Evolutionary conservation across 1,284 basidiomycete species (phyloP), one percentile per base, ranked within the genome.

Genomic region (Moniliophthora roreri): DNA sequence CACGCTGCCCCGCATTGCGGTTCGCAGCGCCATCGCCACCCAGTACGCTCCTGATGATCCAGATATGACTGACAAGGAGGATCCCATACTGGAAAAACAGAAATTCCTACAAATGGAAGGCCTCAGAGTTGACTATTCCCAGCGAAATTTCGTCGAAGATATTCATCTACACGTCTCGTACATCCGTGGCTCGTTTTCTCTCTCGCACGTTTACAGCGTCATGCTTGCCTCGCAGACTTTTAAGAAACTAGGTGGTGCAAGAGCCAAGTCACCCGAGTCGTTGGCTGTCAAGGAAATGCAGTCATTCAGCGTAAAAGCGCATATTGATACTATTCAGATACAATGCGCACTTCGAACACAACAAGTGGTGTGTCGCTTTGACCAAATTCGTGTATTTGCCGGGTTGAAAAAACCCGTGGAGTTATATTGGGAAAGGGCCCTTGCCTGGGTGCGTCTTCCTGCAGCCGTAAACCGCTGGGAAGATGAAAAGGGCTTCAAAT

Each of bases 201-300:
- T 95, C 34, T 80, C 84, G 11, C 85, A 91, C 65, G 72, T 89
- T 16, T 95, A 95, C 65, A 87, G 85, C 62, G 60, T 77, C 9
- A 76, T 96, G 38, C 74, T 94, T 45, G 89, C 88, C 9, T 57
- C 80, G 2, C 75, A 82, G 35, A 81, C 82, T 0, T 50, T 89
- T 37, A 77, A 72, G 57, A 69, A 68, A 2, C 69, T 89, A 34
- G 24, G 60, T 11, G 73, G 75, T 23, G 66, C 64, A 35, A 61
- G 55, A 4, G 52, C 23, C 26, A 39, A 18, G 15, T 39, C 52
- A n/a, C n/a, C n/a, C n/a, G n/a, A n/a, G n/a, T n/a, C 26, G 32
- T 23, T 9, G 40, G 45, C 24, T 45, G 44, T 18, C 11, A 58
- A 59, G 3, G 53, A 58, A 9, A 58, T 55, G 9, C 50, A 69